Conservation (phyloP, 1,284 basidiomycete genomes). For the Malassezia yamatoensis region DNA sequence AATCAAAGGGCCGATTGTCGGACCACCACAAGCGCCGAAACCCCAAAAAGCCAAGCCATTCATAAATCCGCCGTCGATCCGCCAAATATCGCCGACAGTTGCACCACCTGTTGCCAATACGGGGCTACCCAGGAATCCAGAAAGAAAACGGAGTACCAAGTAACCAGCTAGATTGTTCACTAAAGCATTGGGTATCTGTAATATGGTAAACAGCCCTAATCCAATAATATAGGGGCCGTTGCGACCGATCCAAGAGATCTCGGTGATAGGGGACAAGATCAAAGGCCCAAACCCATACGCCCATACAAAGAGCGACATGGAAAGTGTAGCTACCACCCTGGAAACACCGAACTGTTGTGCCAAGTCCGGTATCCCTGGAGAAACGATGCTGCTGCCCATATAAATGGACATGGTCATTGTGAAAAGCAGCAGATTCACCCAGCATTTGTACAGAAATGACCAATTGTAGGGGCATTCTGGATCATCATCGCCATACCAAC, state of each 20-base stretch:
- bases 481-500: conserved; percentile 46
- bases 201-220: conserved; percentile 15
- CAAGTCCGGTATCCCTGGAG: conserved; percentile 53
- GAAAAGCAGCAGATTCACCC: conserved; percentile 37
- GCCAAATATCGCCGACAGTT: conserved; percentile 28
- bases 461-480: conserved; percentile 47
- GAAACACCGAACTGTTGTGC: conserved; percentile 29
- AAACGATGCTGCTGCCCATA: conserved; percentile 10
- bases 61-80: conserved; percentile 10
- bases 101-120: conserved; percentile 46
- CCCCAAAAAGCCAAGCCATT: conserved; percentile 20
- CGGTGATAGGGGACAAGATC: conserved; percentile 43
- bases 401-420: conserved; percentile 52
- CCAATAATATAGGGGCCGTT: conserved; percentile 21
- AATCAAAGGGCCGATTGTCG: conserved; percentile 31
- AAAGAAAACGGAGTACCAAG: conserved; percentile 42
- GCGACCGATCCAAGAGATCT: conserved; percentile 37
- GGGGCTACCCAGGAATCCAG: conserved; percentile 47
- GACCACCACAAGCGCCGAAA: conserved; percentile 22
- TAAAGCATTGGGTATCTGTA: conserved; percentile 19
- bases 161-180: conserved; percentile 13
- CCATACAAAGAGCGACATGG: conserved; percentile 30
- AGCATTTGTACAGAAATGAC: conserved; percentile 33
- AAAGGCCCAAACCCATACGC: conserved; percentile 28
- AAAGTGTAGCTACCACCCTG: conserved; percentile 20